Evolutionary conservation across 2,329 filamentous ascomycete species (phyloP).

Genomic region (Pseudogymnoascus sp.): DNA sequence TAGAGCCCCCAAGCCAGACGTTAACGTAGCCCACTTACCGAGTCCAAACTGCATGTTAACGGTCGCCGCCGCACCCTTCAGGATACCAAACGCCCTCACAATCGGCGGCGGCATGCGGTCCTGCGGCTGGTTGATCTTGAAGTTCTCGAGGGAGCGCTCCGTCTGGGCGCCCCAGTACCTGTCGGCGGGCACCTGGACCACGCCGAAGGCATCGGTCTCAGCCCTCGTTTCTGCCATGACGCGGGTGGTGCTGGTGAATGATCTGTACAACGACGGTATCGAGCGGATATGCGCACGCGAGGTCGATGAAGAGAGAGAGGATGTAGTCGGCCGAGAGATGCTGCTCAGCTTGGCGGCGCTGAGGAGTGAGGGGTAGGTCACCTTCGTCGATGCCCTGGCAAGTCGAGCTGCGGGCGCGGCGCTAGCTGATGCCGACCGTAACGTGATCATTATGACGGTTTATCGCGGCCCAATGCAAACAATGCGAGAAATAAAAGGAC

Average conservation of each 20-base stretch:
- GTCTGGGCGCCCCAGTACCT: slow-evolving; percentile 99
- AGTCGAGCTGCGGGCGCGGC: slow-evolving; percentile 18
- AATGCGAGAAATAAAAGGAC: neutral
- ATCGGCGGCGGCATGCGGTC: slow-evolving; percentile 96
- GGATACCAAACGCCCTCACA: slow-evolving; percentile 86
- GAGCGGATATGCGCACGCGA: slow-evolving; percentile 18
- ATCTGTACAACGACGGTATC: slow-evolving; percentile 19
- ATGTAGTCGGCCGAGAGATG: slow-evolving; percentile 6
- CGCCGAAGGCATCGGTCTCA: slow-evolving; percentile 96
- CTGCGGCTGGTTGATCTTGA: slow-evolving; percentile 98
- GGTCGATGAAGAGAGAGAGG: slow-evolving; percentile 13
- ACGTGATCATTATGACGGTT: slow-evolving; percentile 5
- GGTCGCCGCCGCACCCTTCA: slow-evolving; percentile 91
- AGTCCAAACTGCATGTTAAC: slow-evolving; percentile 95
- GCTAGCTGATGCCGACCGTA: slow-evolving; percentile 23
- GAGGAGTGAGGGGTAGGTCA: neutral
- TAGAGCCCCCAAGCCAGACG: slow-evolving; percentile 14
- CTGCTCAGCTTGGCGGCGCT: neutral
- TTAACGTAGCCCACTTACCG: slow-evolving; percentile 41
- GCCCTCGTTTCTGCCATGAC: slow-evolving; percentile 53
- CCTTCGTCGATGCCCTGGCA: slow-evolving; percentile 20
- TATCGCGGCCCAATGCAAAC: neutral
- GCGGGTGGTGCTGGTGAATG: slow-evolving; percentile 27
- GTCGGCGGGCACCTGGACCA: slow-evolving; percentile 82
- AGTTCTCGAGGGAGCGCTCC: slow-evolving; percentile 91